Base-by-base conservation (phyloP, 768 basidiomycete genomes). In the Russula compacta region DNA sequence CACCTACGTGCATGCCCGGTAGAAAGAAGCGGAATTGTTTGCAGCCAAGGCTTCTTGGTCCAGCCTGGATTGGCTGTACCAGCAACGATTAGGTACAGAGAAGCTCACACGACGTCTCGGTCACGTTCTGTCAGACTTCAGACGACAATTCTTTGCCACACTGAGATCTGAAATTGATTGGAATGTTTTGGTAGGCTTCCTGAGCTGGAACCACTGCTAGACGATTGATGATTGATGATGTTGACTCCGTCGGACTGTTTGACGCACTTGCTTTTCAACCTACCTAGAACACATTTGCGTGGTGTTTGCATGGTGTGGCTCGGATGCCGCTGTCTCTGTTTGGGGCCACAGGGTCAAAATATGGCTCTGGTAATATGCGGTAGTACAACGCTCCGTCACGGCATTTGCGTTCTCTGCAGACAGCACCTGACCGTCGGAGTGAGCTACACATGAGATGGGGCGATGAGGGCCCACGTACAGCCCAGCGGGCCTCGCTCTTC, bases 161-260 rank as follows among this genome's bases (percentile, higher is more conserved):
- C 33, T 50, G 5, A 12, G 3, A 24, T 15, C 3, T 5, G 24
- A 19, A 14, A 21, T 57, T 50, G 15, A 54, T 40, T 38, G 17
- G 19, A 60, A 33, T 32, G 44, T 15, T 32, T 39, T 36, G 21
- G 32, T 55, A 87, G 86, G 51, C 75, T 88, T 1, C 86, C 86
- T 0, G 73, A 80, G 58, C 81, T 87, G 14, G 78, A 81, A 52
- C n/a, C n/a, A n/a, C n/a, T n/a, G n/a, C n/a, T n/a, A n/a, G n/a
- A n/a, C n/a, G n/a, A n/a, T n/a, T n/a, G n/a, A n/a, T n/a, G n/a
- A n/a, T n/a, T n/a, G n/a, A n/a, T n/a, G n/a, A n/a, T n/a, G n/a
- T n/a, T n/a, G n/a, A n/a, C n/a, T n/a, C n/a, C n/a, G n/a, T n/a
- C n/a, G n/a, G n/a, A n/a, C n/a, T n/a, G n/a, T n/a, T n/a, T n/a